Percentiles rank a stretch among this genome's conserved stretches.
These are phyloP conservation scores for Hamamelis virginiana DNA, from an alignment of 164 flowering plant species.

Conservation along the genomic window DNA sequence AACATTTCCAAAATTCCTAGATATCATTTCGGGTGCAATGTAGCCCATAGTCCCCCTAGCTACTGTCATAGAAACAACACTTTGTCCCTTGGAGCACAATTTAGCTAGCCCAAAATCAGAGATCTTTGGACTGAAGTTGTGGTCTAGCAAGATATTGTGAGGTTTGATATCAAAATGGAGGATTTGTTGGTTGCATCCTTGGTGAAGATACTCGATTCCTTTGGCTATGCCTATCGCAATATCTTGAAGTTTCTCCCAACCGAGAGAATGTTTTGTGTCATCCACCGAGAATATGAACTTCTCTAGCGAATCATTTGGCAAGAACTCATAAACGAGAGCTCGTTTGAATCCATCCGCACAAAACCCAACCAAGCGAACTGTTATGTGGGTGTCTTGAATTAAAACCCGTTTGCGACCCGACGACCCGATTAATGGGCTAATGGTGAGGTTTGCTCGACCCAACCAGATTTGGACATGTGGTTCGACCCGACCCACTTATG, in stretches of 20 bases:
- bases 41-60: conserved; percentile 28
- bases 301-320: conserved; percentile 29
- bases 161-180: conserved; percentile 26
- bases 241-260: conserved; percentile 26
- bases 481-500: no score
- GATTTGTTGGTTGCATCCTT: conserved; percentile 30
- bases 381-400: no score
- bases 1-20: conserved; percentile 19
- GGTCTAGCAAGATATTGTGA: conserved; percentile 26
- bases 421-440: no score
- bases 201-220: conserved; percentile 32
- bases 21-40: conserved; percentile 27
- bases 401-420: no score
- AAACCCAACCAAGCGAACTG: conserved; percentile 32
- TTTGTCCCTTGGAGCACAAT: conserved; percentile 19
- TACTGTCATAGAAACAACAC: conserved; percentile 18
- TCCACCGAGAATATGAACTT: conserved; percentile 16
- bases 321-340: conserved; percentile 32
- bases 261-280: background rate
- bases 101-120: conserved; percentile 32
- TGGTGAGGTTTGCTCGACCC: no score
- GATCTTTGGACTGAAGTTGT: conserved; percentile 27
- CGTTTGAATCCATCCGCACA: conserved; percentile 31
- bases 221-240: conserved; percentile 28
- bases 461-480: no score